Conservation (phyloP, 2,329 filamentous ascomycete genomes). For the Fusarium poae region DNA sequence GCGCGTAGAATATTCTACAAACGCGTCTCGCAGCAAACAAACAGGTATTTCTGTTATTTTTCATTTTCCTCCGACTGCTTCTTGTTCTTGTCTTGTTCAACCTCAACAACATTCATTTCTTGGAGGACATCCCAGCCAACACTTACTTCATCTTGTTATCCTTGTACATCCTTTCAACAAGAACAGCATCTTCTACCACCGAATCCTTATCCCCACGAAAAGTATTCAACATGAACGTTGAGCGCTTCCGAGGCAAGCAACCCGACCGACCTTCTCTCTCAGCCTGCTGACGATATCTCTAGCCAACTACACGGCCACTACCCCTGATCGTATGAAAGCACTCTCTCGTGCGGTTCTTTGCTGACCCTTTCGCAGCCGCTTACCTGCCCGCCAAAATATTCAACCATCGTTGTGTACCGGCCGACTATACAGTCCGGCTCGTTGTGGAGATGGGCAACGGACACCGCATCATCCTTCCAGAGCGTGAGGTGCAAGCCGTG, state of each 20-base stretch:
- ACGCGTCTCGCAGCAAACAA: background rate
- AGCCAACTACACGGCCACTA: background rate
- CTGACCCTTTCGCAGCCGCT: background rate
- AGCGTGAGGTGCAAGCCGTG: background rate
- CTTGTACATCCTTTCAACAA: no score
- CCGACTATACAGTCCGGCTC: background rate
- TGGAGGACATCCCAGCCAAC: no score
- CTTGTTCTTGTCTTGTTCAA: background rate
- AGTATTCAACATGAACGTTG: background rate
- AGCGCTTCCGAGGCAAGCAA: background rate
- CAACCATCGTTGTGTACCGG: background rate
- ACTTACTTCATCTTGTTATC: no score
- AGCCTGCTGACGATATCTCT: background rate
- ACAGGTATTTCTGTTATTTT: no score
- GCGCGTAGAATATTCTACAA: background rate
- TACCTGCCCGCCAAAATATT: background rate
- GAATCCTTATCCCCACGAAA: background rate
- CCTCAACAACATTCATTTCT: background rate
- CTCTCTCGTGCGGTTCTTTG: background rate
- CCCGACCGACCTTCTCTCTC: background rate
- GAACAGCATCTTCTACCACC: no score
- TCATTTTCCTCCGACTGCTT: no score
- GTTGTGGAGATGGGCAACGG: background rate
- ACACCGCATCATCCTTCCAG: background rate
- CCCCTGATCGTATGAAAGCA: background rate